Base-by-base conservation (phyloP, 2,329 filamentous ascomycete genomes). In the Ophiocordyceps camponoti-rufipedis region DNA sequence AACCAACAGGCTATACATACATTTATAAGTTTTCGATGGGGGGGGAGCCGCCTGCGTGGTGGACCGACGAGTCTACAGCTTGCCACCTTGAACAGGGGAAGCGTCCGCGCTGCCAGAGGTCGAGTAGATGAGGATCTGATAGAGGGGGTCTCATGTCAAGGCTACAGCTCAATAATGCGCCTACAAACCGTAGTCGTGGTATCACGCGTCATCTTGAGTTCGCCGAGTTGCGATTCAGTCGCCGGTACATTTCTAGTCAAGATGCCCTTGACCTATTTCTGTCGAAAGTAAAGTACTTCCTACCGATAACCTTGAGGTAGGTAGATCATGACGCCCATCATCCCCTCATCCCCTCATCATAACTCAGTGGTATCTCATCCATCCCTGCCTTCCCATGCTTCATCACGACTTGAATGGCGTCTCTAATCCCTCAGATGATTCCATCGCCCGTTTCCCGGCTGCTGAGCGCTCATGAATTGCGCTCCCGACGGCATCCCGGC, bases 401-500 rank as follows among this genome's bases (percentile, higher is more conserved):
- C 23, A 23, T 23, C 23, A 23, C 23, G 23, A 23, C 23, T 23
- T 5, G 23, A 2, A 11, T 5, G 2, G 2, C 18, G 7, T 19
- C 18, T 41, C 48, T 41, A 57, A 28, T 71, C 67, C 41, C 68
- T 59, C 29, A 74, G 58, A 48, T 68, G 65, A 28, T 60, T 58
- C 62, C 64, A 70, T 46, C 68, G 61, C 35, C 60, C 59, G 41
- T 64, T 67, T 13, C 57, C 57, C 16, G 62, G 49, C 50, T 61
- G 54, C 48, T 60, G 59, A 28, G 55, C 58, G 28, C 41, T 45
- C 50, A 67, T 61, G 42, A 63, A 64, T 45, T 62, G 63, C 56
- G 62, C 58, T 11, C 65, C 65, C 1, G 60, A 52, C 46, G 56
- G 52, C 28, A 46, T 13, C 8, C 28, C 28, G 11, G 16, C 39